Percentiles rank a stretch among this genome's conserved stretches.
Evolutionary conservation across 2,329 filamentous ascomycete species (phyloP).

Genomic region (Diaporthe citri): DNA sequence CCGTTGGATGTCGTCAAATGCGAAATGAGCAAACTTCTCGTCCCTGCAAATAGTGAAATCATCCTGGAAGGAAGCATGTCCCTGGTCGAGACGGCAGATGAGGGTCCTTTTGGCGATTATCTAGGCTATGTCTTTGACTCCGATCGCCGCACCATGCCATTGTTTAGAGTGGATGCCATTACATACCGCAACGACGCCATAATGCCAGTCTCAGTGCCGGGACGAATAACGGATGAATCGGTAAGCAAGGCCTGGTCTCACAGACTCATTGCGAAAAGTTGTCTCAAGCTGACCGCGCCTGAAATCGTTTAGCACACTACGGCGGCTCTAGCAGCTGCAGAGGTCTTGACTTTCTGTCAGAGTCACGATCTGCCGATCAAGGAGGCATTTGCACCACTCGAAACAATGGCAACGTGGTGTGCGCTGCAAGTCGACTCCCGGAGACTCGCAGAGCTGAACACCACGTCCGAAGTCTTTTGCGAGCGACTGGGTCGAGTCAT

Average conservation of each 20-base stretch:
- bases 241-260: conserved; percentile 31
- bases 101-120: conserved; percentile 63
- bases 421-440: conserved; percentile 68
- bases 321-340: conserved; percentile 58
- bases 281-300: too few species aligned
- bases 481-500: conserved; percentile 57
- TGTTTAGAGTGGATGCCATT: conserved; percentile 59
- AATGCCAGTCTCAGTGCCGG: conserved; percentile 61
- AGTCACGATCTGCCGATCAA: conserved; percentile 55
- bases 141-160: conserved; percentile 52
- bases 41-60: conserved; percentile 64
- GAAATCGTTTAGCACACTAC: conserved; percentile 47
- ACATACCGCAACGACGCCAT: conserved; percentile 62
- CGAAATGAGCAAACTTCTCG: conserved; percentile 61
- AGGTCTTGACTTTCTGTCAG: conserved; percentile 54
- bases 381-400: conserved; percentile 58
- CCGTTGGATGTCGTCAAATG: conserved; percentile 64
- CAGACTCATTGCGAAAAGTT: too few species aligned
- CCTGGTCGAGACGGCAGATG: conserved; percentile 54
- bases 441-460: conserved; percentile 68
- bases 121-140: conserved; percentile 52
- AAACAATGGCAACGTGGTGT: conserved; percentile 61
- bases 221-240: conserved; percentile 59
- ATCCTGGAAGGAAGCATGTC: conserved; percentile 63
- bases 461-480: conserved; percentile 54